Evolutionary conservation across 176 grass and related monocot species (phyloP), one percentile per base, ranked within the genome.

Genomic region (Oryza brachyantha): DNA sequence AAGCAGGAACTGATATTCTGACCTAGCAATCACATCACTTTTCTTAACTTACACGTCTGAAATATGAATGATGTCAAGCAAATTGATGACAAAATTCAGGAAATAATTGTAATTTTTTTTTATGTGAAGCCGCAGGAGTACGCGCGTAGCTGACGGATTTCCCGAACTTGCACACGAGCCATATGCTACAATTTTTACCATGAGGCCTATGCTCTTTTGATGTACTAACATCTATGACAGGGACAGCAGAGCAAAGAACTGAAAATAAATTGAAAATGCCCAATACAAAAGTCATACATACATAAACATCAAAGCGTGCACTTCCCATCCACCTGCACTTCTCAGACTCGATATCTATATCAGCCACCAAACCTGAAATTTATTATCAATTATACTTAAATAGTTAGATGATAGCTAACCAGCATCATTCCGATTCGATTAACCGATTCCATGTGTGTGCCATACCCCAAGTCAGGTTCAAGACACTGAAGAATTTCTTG

Each of bases 301-400:
- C 91, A 84, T 97, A 97, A 54, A 93, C 91, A 66, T 93, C 91
- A 2, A 97, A 22, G 31, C 94, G 89, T 64, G 86, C 79, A 67
- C 86, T 97, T 89, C 91, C 94, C 86, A 93, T 92, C 94, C 94
- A 97, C 66, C 94, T 84, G 54, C 90, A 91, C 61, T 81, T 97
- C 82, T 97, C 89, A 0, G 94, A 93, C 74, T 97, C 89, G 16
- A 93, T 92, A 24, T 97, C 91, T 31, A 97, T 77, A 88, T 93
- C 94, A 4, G 94, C 91, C 40, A 97, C 86, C 91, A 93, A 84
- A 76, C 94, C 94, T 97, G 81, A 42, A 64, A 28, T 81, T 34
- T 61, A 25, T 55, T 57, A n/a, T 29, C 21, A 3, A 3, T 25
- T 55, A 26, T 24, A 16, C 8, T 1, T 43, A 16, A 85, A 45